phyloP scores from a whole-genome alignment of 129 eudicot genomes.

The Logfia minima region DNA sequence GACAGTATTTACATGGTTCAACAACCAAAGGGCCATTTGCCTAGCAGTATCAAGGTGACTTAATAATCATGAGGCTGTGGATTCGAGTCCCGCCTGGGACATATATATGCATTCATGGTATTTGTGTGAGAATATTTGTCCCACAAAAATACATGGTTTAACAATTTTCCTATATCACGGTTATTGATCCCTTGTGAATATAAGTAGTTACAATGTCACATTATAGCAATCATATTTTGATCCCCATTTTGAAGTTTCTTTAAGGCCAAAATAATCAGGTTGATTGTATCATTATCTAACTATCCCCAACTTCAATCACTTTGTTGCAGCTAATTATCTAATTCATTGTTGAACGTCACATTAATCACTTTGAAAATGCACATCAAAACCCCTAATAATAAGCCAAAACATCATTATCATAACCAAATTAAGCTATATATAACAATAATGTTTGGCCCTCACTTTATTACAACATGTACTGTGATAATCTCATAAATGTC shows the following conservation, averaged over 20 bases:
- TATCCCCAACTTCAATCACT: background rate
- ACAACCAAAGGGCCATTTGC: background rate
- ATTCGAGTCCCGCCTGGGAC: background rate
- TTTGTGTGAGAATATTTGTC: background rate
- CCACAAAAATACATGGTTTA: background rate
- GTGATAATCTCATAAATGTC: background rate
- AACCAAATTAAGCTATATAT: background rate
- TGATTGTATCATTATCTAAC: background rate
- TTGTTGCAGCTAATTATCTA: background rate
- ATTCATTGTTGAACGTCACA: background rate
- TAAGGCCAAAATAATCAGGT: background rate
- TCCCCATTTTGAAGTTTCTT: background rate
- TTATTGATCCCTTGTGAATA: background rate
- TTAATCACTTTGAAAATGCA: background rate
- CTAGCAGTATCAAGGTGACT: background rate
- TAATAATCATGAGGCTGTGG: background rate
- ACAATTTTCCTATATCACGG: background rate
- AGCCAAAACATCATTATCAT: slow-evolving; percentile 1
- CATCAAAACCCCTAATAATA: background rate
- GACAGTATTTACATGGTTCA: background rate
- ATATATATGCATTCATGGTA: background rate
- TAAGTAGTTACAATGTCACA: background rate
- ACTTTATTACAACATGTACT: background rate
- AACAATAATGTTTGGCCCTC: background rate
- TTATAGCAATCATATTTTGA: background rate